Evolutionary conservation across 2,329 filamentous ascomycete species (phyloP).

Genomic region (Paracoccidioides brasiliensis): DNA sequence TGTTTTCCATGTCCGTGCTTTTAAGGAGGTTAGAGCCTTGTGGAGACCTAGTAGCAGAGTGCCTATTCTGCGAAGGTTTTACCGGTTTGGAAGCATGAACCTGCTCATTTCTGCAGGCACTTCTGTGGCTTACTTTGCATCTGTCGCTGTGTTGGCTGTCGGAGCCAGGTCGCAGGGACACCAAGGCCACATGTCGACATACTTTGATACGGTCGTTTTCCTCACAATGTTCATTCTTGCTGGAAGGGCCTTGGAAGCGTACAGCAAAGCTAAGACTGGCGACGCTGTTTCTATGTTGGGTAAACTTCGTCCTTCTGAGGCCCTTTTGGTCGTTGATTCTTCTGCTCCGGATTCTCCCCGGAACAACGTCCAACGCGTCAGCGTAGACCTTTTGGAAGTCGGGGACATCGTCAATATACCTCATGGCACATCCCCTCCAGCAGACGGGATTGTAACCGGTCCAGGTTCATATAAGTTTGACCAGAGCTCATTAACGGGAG

Average conservation of each 20-base stretch:
- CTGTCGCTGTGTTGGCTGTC: conserved; percentile 62
- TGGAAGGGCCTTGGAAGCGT: conserved; percentile 52
- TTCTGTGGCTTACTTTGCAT: conserved; percentile 74
- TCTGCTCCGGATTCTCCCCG: conserved; percentile 1
- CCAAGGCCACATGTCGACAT: conserved; percentile 46
- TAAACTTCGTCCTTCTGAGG: conserved; percentile 63
- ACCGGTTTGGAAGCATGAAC: conserved; percentile 95
- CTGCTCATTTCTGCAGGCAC: conserved; percentile 83
- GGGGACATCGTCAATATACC: conserved; percentile 63
- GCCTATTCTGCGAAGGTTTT: conserved; percentile 62
- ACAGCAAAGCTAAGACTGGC: conserved; percentile 82
- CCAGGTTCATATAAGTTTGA: conserved; percentile 58
- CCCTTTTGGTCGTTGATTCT: conserved; percentile 45
- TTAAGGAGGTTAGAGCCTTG: conserved; percentile 64
- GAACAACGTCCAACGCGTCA: conserved; percentile 33
- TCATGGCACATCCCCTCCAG: conserved; percentile 71
- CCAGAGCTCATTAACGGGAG: conserved; percentile 70
- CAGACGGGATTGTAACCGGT: conserved; percentile 53
- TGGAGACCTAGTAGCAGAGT: conserved; percentile 66
- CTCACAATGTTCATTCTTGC: conserved; percentile 74
- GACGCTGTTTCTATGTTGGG: conserved; percentile 71
- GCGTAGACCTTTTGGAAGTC: conserved; percentile 57
- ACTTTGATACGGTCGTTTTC: conserved; percentile 90
- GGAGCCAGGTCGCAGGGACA: conserved; percentile 28
- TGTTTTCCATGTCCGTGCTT: conserved; percentile 64